phyloP scores from a whole-genome alignment of 192 early-diverging fungal species.

The Rhizophagus clarus region DNA sequence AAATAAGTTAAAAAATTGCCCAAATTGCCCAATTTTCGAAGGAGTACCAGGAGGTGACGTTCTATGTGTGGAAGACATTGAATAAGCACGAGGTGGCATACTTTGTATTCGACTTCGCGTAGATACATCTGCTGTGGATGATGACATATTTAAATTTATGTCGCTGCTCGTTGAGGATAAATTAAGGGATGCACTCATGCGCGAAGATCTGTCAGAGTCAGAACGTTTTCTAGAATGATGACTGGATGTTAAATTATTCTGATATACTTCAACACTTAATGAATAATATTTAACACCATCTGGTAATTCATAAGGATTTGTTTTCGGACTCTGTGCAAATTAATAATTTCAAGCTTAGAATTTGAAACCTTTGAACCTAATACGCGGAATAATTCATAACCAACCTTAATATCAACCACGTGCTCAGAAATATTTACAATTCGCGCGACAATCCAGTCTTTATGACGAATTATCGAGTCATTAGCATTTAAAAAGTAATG shows the following conservation, averaged over 20 bases:
- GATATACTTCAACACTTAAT: constrained; percentile 51
- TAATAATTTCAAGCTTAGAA: background rate
- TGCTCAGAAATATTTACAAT: constrained; percentile 53
- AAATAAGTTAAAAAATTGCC: background rate
- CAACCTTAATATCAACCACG: constrained; percentile 44
- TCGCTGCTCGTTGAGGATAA: background rate
- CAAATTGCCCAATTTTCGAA: background rate
- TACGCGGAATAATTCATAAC: background rate
- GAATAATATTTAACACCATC: constrained; percentile 55
- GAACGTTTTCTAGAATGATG: background rate
- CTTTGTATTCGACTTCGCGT: background rate
- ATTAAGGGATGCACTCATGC: background rate
- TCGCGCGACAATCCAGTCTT: constrained; percentile 55
- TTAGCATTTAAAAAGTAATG: constrained; percentile 56
- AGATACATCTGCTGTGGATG: background rate
- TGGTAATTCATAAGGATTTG: constrained; percentile 54
- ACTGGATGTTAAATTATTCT: background rate
- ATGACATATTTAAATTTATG: background rate
- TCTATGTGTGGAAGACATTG: background rate
- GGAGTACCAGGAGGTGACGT: too few species aligned
- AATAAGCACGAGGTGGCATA: background rate
- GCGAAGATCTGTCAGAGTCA: background rate
- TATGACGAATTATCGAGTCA: constrained; percentile 40
- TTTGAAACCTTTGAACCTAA: background rate
- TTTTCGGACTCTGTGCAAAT: constrained; percentile 24